Base-by-base conservation (phyloP, 768 basidiomycete species). In the Tylopilus subfusipes region DNA sequence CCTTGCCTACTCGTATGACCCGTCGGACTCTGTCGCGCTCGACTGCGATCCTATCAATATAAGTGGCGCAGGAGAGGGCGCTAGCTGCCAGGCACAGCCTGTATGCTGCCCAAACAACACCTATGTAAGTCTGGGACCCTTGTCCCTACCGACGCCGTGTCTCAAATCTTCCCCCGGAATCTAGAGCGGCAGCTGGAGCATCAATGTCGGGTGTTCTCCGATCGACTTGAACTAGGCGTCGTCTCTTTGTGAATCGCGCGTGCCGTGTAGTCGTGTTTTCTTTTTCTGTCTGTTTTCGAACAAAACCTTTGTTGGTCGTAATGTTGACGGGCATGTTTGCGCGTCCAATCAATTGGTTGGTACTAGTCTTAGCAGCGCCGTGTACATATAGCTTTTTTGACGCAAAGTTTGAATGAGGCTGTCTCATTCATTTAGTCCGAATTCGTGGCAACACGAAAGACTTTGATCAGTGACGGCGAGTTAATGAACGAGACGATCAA, bases 181-280 rank as follows among this genome's bases (percentile, higher is more conserved):
- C 10, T 14, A 66, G 65, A 34, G 6, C 0, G 65, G 65, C 30
- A 13, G 18, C 5, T 13, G 34, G 34, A 36, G 34, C 18, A 16
- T 68, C 53, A 65, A 63, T 39, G 1, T 67, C 4, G 65, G 63
- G 24, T 68, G 65, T 58, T 68, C 65, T 49, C 65, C 65, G 39
- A 24, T 60, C 8, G 16, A 65, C 38, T 27, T 65, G 14, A 65
- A 62, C 58, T 65, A 57, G 58, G n/a, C n/a, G 29, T 34, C 25
- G 21, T 52, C 40, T 56, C 16, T 40, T 42, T 34, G 36, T 19
- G 48, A 12, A 46, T 50, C 22, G 36, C 48, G 2, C 29, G 18
- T 19, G 16, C 14, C 14, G 12, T 34, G 33, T 55, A 19, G 31
- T 36, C 18, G 18, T 42, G 39, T 51, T 50, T 34, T 40, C 34